Conservation (phyloP, 1,284 basidiomycete genomes). For the Heterobasidion irregulare region DNA sequence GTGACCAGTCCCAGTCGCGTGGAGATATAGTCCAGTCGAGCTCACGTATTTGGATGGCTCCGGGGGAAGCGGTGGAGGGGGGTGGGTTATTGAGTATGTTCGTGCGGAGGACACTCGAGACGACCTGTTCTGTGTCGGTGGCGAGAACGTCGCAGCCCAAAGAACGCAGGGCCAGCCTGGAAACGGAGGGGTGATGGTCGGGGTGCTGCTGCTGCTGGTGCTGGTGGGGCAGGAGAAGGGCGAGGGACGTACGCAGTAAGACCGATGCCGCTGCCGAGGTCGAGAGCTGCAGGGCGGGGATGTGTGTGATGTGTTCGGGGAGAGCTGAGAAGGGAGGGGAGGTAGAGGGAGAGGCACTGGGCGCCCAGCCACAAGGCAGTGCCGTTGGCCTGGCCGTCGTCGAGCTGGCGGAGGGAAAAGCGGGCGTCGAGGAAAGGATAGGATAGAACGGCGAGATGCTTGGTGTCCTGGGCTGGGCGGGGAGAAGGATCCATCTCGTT, state of each 20-base stretch:
- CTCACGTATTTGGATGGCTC: constrained; percentile 41
- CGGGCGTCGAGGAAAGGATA: constrained; percentile 34
- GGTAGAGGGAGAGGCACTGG: constrained; percentile 64
- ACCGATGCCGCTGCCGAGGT: constrained; percentile 81
- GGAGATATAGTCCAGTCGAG: constrained; percentile 59
- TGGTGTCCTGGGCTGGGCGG: constrained; percentile 57
- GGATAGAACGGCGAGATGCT: constrained; percentile 47
- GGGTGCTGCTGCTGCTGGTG: no score
- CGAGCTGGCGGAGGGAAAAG: constrained; percentile 45
- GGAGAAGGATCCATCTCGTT: neutral
- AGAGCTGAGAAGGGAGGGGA: constrained; percentile 28
- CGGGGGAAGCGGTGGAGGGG: constrained; percentile 28
- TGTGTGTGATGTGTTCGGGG: constrained; percentile 1
- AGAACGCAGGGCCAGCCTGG: constrained; percentile 58
- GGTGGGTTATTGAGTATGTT: constrained; percentile 55
- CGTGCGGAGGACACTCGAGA: constrained; percentile 52
- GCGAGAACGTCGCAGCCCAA: constrained; percentile 73
- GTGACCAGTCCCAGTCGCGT: constrained; percentile 46
- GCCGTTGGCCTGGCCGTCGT: constrained; percentile 64
- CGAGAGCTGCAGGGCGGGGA: constrained; percentile 45
- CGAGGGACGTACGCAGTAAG: constrained; percentile 55
- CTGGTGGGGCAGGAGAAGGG: neutral
- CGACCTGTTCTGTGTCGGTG: constrained; percentile 71
- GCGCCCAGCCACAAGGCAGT: constrained; percentile 86
- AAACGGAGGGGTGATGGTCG: constrained; percentile 6